Evolutionary conservation across 805 yeast species (phyloP).

Genomic region (Candida broadrunensis): DNA sequence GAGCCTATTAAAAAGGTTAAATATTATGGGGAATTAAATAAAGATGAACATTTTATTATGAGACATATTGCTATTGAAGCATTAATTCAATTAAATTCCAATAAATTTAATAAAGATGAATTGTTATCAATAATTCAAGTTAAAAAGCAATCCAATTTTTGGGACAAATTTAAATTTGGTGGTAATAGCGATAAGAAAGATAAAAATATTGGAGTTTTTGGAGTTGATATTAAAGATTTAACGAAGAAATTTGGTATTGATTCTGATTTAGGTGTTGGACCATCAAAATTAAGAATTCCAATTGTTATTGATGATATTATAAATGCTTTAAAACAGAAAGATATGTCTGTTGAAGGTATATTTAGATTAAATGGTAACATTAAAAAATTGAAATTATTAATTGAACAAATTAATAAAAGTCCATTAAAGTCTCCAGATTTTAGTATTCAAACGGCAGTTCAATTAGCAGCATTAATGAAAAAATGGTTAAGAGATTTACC

Average conservation of each 20-base stretch:
- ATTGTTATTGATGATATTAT: constrained; percentile 83
- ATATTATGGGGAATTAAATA: constrained; percentile 63
- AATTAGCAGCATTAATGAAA: constrained; percentile 88
- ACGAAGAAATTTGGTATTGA: constrained; percentile 76
- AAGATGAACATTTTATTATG: constrained; percentile 55
- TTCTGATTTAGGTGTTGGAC: constrained; percentile 81
- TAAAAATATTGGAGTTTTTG: constrained; percentile 58
- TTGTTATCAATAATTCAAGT: constrained; percentile 41
- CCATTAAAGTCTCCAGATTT: constrained; percentile 74
- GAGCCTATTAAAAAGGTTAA: constrained; percentile 19
- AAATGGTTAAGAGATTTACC: constrained; percentile 92
- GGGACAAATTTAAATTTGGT: constrained; percentile 52
- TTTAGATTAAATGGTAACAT: constrained; percentile 96
- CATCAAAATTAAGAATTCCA: constrained; percentile 77
- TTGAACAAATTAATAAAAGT: constrained; percentile 67
- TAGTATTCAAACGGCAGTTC: constrained; percentile 78
- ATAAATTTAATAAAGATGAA: constrained; percentile 26
- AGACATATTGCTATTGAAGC: constrained; percentile 60
- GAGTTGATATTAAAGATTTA: constrained; percentile 67
- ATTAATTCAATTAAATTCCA: constrained; percentile 29
- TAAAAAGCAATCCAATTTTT: constrained; percentile 44
- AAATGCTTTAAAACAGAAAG: constrained; percentile 80
- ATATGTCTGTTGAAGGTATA: constrained; percentile 93
- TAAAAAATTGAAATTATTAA: constrained; percentile 68
- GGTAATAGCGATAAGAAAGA: constrained; percentile 19